Conservation (phyloP, 2,329 filamentous ascomycete species). For the Hymenoscyphus linearis region DNA sequence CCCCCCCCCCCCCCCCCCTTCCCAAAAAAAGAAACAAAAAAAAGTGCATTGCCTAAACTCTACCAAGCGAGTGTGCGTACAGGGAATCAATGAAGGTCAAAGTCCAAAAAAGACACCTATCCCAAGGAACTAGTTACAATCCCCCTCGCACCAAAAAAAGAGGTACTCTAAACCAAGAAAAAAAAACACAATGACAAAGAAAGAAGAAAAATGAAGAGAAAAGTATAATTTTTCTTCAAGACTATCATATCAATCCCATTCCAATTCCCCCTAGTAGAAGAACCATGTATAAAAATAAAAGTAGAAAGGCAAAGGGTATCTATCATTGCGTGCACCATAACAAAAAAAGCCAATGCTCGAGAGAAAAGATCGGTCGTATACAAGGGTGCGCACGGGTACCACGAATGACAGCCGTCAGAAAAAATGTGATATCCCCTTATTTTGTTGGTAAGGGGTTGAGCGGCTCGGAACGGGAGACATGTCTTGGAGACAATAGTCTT, state of each 20-base stretch:
- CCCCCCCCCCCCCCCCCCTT: not conserved
- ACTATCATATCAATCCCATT: not conserved
- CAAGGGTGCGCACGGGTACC: conserved; percentile 3
- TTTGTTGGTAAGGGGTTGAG: not conserved
- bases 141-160: too few species aligned
- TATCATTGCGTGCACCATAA: conserved; percentile 20
- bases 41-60: not conserved
- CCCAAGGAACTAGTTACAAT: too few species aligned
- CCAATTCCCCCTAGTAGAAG: not conserved
- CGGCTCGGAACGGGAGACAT: conserved; percentile 1
- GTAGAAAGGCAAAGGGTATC: conserved; percentile 21
- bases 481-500: conserved; percentile 6
- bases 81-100: too few species aligned
- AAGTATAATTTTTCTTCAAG: conserved; percentile 5
- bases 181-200: not conserved
- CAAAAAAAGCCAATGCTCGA: conserved; percentile 13
- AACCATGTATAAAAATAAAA: conserved; percentile 4
- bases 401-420: not conserved
- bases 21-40: too few species aligned
- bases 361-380: conserved; percentile 21
- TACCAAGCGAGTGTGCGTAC: conserved; percentile 9
- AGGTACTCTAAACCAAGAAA: not conserved
- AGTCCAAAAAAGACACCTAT: too few species aligned
- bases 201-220: too few species aligned
- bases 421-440: not conserved